These are phyloP conservation scores for Colletotrichum sp. DNA, from an alignment of 2,329 filamentous ascomycete genomes.

Conservation along the genomic window DNA sequence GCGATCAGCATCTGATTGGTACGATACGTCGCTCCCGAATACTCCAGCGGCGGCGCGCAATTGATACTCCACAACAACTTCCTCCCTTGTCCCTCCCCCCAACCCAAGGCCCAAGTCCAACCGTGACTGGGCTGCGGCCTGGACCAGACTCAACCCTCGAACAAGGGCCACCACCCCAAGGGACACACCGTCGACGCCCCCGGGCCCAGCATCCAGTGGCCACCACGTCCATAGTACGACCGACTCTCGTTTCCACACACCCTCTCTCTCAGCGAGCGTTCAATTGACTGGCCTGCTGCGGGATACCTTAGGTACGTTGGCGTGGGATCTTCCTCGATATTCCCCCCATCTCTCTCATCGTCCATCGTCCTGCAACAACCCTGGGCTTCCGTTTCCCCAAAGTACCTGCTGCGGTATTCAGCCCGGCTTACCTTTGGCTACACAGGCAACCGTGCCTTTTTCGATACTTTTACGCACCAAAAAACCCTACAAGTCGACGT, in stretches of 20 bases:
- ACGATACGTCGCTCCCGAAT: conserved; percentile 29
- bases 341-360: background rate
- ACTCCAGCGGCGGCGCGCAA: conserved; percentile 18
- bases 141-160: conserved; percentile 7
- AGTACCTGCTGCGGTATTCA: background rate
- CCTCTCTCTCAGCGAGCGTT: background rate
- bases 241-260: background rate
- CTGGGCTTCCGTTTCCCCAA: background rate
- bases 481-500: background rate
- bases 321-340: conserved; percentile 1
- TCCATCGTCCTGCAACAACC: background rate
- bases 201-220: background rate
- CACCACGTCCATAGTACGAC: background rate
- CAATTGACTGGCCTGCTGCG: background rate
- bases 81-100: conserved; percentile 6
- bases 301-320: background rate
- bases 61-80: conserved; percentile 10
- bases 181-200: conserved; percentile 14
- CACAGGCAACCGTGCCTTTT: background rate
- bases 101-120: conserved; percentile 9
- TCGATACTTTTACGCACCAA: background rate
- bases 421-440: background rate
- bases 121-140: conserved; percentile 10
- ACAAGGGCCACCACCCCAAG: conserved; percentile 5
- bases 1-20: conserved; percentile 37